Evolutionary conservation across 1,139 yeast species (phyloP).

Genomic region (Candida mesenterica): DNA sequence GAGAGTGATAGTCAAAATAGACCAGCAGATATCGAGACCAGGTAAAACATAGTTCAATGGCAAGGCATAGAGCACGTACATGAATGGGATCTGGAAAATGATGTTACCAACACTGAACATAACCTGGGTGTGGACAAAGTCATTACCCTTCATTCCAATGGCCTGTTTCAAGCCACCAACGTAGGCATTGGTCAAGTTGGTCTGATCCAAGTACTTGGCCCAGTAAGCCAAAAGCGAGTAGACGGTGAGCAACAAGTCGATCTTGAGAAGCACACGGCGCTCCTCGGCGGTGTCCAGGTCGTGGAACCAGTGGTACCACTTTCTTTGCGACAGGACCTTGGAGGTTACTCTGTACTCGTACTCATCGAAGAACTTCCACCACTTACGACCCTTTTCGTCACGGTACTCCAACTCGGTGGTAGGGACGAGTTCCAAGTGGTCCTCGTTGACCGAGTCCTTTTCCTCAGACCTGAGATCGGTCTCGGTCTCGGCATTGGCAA

Average conservation of each 20-base stretch:
- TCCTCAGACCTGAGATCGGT: conserved; percentile 7
- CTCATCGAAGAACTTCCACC: conserved; percentile 66
- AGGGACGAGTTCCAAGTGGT: conserved; percentile 3
- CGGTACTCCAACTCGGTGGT: conserved; percentile 40
- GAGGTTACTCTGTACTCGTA: conserved; percentile 53
- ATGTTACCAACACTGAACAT: conserved; percentile 58
- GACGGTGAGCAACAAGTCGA: conserved; percentile 59
- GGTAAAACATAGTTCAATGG: conserved; percentile 61
- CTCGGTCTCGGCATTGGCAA: not conserved
- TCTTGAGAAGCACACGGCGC: conserved; percentile 55
- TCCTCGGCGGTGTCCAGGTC: conserved; percentile 53
- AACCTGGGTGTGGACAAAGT: conserved; percentile 59
- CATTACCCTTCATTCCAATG: conserved; percentile 62
- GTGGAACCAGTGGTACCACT: conserved; percentile 67
- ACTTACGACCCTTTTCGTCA: conserved; percentile 60
- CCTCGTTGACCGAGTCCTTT: conserved; percentile 11
- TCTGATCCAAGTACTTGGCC: conserved; percentile 67
- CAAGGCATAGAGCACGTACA: conserved; percentile 42
- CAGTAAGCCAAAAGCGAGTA: conserved; percentile 66
- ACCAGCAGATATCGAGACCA: conserved; percentile 62
- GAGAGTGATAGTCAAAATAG: conserved; percentile 57
- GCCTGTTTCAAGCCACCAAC: conserved; percentile 63
- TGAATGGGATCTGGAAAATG: conserved; percentile 53
- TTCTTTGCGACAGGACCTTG: conserved; percentile 34
- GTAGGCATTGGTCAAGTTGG: conserved; percentile 65